Conservation (phyloP, 345 rosid genomes). For the Lumnitzera racemosa region DNA sequence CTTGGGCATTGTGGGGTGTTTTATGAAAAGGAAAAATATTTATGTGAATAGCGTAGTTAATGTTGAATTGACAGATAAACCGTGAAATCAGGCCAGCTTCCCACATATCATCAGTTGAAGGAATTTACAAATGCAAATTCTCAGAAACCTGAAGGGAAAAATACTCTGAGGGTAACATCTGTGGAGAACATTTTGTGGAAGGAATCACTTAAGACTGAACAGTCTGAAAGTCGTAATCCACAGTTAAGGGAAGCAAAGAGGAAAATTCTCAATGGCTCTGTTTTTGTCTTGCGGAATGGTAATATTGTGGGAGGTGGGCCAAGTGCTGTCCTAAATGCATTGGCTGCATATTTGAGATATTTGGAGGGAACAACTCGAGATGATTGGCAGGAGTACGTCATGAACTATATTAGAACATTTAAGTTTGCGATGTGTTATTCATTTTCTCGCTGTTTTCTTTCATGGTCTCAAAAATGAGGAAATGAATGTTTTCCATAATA, state of each 20-base stretch:
- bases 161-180: constrained; percentile 35
- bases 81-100: constrained; percentile 53
- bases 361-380: constrained; percentile 79
- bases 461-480: not conserved
- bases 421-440: constrained; percentile 4
- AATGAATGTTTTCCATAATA: too few relatives aligned
- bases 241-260: constrained; percentile 10
- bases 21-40: not conserved
- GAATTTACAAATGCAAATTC: constrained; percentile 37
- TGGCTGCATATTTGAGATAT: constrained; percentile 80
- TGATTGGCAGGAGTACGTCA: constrained; percentile 90
- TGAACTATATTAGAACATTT: constrained; percentile 1
- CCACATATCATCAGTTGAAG: constrained; percentile 55
- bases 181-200: constrained; percentile 40
- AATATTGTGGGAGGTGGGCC: constrained; percentile 73
- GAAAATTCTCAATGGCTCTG: constrained; percentile 44
- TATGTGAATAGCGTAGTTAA: not conserved
- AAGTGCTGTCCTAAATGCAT: constrained; percentile 42
- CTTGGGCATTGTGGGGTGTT: too few relatives aligned
- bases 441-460: not conserved
- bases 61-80: constrained; percentile 1
- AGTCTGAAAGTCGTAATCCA: constrained; percentile 12
- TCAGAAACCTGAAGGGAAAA: constrained; percentile 34
- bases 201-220: constrained; percentile 21
- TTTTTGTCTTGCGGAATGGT: constrained; percentile 45